Base-by-base conservation (phyloP, 2,329 filamentous ascomycete genomes). In the Monascus ruber region DNA sequence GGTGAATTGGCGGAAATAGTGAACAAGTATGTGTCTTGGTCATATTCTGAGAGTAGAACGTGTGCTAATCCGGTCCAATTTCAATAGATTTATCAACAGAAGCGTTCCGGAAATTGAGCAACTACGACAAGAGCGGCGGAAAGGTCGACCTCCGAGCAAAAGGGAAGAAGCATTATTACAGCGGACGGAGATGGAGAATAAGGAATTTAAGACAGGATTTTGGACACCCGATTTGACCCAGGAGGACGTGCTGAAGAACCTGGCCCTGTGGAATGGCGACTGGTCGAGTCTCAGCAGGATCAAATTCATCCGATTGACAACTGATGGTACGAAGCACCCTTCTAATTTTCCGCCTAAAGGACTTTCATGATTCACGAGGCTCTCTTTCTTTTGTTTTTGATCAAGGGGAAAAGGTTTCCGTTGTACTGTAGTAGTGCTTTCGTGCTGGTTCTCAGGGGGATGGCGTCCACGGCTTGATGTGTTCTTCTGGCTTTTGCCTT, bases 181-280 rank as follows among this genome's bases (percentile, higher is more conserved):
- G 52, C 81, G 79, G 47, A 79, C 84, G 39, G 72, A 75, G 9
- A 67, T 66, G 1, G 82, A 95, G 47, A 72, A 81, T 54, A 82
- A 82, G 50, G 91, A 98, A 66, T 85, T 84, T 48, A 74, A 81
- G 46, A 78, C 79, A 38, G 91, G 91, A 0, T 93, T 94, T 55
- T 83, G 60, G 62, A 62, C 93, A 32, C 88, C 89, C 0, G 84
- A 95, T 56, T 66, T 95, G 39, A 74, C 77, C 40, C 73, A 79
- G 33, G 69, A 72, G 32, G 73, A 79, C 35, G 86, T 80, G 48
- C 64, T 84, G 37, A 63, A 71, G 41, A 72, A 75, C 47, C 63
- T 96, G 32, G 73, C 77, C 46, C 70, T 72, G 24, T 96, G 87
- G 85, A 83, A 86, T 47, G 83, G 84, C 4, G 76, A 83, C 25